Conservation (phyloP, 2,329 filamentous ascomycete genomes). For the Colletotrichum incanum region DNA sequence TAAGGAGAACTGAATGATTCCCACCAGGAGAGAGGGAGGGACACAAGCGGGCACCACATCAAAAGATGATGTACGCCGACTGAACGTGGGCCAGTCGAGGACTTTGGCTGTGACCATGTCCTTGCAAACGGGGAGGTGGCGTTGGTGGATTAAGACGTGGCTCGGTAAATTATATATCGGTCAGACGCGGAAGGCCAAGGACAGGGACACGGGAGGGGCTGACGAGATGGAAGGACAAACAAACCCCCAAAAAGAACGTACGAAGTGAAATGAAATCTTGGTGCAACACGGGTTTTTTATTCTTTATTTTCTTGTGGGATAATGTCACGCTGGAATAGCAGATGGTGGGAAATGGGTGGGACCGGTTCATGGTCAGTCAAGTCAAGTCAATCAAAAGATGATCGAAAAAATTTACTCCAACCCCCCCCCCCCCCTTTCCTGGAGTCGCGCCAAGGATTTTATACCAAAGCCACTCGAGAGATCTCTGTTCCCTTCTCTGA, state of each 20-base stretch:
- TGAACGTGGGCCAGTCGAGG: not conserved
- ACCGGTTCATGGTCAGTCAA: not conserved
- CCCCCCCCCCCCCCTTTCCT: too few species aligned
- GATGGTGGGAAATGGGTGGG: not conserved
- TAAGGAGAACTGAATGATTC: not conserved
- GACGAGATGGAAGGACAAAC: not conserved
- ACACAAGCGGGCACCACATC: not conserved
- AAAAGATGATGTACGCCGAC: not conserved
- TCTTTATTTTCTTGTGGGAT: not conserved
- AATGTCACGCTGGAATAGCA: not conserved
- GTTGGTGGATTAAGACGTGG: not conserved
- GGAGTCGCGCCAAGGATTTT: not conserved
- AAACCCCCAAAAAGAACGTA: not conserved
- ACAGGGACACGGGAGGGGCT: not conserved
- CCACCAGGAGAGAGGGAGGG: not conserved
- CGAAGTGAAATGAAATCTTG: conserved; percentile 15
- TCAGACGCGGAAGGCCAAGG: not conserved
- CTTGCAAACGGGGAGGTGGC: not conserved
- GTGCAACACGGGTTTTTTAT: conserved; percentile 2
- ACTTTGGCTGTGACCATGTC: not conserved
- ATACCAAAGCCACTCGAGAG: too few species aligned
- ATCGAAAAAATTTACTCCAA: too few species aligned
- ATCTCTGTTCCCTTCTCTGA: too few species aligned
- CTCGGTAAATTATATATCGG: not conserved
- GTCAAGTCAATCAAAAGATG: not conserved